Evolutionary conservation across 371 early-diverging fungal species (phyloP).

Genomic region (Saksenaea vasiformis): DNA sequence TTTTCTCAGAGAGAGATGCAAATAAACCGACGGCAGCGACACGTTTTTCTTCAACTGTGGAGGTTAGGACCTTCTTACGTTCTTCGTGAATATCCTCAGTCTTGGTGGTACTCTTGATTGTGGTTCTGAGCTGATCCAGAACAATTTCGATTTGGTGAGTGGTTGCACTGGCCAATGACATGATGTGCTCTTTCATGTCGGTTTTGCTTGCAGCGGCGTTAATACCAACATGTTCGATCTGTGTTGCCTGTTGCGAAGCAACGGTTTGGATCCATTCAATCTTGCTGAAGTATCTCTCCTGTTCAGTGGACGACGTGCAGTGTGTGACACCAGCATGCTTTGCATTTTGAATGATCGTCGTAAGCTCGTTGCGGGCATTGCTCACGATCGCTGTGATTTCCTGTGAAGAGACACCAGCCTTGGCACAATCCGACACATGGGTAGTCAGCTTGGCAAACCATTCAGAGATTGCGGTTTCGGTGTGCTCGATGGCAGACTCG

Average conservation of each 20-base stretch:
- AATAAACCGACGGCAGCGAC: slow-evolving; percentile 11
- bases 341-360: not conserved
- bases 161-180: slow-evolving; percentile 23
- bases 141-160: slow-evolving; percentile 29
- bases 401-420: not conserved
- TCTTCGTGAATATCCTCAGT: slow-evolving; percentile 10
- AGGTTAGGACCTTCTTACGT: slow-evolving; percentile 27
- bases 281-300: slow-evolving; percentile 23
- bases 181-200: slow-evolving; percentile 23
- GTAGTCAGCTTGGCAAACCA: slow-evolving; percentile 16
- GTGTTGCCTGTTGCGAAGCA: slow-evolving; percentile 24
- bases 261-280: slow-evolving; percentile 25
- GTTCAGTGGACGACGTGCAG: slow-evolving; percentile 17
- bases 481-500: slow-evolving; percentile 8
- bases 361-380: not conserved
- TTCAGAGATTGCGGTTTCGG: slow-evolving; percentile 9
- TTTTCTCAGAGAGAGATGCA: slow-evolving; percentile 9
- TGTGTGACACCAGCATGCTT: slow-evolving; percentile 19
- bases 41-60: slow-evolving; percentile 27
- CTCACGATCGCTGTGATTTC: not conserved
- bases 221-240: slow-evolving; percentile 33
- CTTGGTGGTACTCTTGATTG: not conserved
- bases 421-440: not conserved
- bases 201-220: slow-evolving; percentile 22
- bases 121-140: slow-evolving; percentile 27